Conservation (phyloP, 2,329 filamentous ascomycete genomes). For the Aspergillus pseudoviridinutans region DNA sequence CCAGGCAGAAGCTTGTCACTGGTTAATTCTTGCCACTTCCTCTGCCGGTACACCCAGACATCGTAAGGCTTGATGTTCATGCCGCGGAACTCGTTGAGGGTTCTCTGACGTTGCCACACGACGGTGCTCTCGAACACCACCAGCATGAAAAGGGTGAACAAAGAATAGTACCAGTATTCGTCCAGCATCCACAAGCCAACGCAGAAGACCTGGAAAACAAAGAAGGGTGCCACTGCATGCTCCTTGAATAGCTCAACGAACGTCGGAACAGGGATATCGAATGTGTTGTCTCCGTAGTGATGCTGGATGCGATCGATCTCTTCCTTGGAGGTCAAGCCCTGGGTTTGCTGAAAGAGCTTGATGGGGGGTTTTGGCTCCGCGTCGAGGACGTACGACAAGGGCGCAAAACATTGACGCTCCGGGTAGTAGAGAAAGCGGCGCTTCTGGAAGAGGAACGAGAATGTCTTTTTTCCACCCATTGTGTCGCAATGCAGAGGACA, state of each 20-base stretch:
- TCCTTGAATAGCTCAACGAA: conserved; percentile 97
- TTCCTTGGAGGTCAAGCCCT: conserved; percentile 68
- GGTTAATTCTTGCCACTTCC: conserved; percentile 81
- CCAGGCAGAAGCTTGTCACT: conserved; percentile 92
- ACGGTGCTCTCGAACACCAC: conserved; percentile 97
- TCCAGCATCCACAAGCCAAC: conserved; percentile 98
- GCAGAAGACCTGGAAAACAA: conserved; percentile 98
- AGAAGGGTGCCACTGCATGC: conserved; percentile 97
- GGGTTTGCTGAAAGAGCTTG: conserved; percentile 71
- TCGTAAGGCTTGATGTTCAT: conserved; percentile 99
- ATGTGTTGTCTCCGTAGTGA: conserved; percentile 93
- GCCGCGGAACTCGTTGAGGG: conserved; percentile 90
- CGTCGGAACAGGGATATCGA: conserved; percentile 94
- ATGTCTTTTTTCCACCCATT: conserved; percentile 67
- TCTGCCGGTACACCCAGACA: conserved; percentile 81
- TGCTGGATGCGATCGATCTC: conserved; percentile 78
- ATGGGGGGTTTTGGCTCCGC: conserved; percentile 76
- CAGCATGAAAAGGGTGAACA: conserved; percentile 98
- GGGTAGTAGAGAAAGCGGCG: conserved; percentile 84
- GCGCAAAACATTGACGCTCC: conserved; percentile 69
- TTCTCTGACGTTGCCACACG: conserved; percentile 97
- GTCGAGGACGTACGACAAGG: conserved; percentile 80
- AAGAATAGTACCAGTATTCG: conserved; percentile 99
- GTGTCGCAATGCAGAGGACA: conserved; percentile 75
- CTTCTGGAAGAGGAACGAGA: conserved; percentile 97